Percentiles rank a stretch among this genome's conserved stretches.
phyloP scores from a whole-genome alignment of 371 early-diverging fungal species.

The Mortierella sp. region DNA sequence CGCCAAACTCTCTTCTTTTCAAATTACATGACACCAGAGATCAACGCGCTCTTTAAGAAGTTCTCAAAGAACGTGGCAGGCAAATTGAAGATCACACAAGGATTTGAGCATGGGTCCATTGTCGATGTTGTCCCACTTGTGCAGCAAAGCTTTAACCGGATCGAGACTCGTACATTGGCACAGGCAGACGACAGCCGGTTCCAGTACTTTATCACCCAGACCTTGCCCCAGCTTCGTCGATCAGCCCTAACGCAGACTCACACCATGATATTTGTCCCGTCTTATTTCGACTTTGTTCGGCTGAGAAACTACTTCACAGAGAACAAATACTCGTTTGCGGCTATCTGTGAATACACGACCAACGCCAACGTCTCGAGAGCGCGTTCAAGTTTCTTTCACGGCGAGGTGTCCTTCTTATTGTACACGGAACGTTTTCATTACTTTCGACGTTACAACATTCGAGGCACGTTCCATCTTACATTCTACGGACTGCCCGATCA shows the following conservation, averaged over 20 bases:
- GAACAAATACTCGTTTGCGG: slow-evolving; percentile 76
- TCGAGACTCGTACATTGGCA: slow-evolving; percentile 66
- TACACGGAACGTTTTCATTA: slow-evolving; percentile 96
- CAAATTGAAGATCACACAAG: slow-evolving; percentile 74
- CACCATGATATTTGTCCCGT: slow-evolving; percentile 91
- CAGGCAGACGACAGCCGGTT: slow-evolving; percentile 86
- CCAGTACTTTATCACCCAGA: slow-evolving; percentile 77
- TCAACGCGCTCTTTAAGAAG: slow-evolving; percentile 85
- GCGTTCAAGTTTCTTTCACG: slow-evolving; percentile 83
- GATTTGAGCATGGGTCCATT: slow-evolving; percentile 73
- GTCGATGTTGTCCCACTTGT: slow-evolving; percentile 81
- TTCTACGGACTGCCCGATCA: slow-evolving; percentile 93
- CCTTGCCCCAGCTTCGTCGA: slow-evolving; percentile 67
- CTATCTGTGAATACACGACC: slow-evolving; percentile 83
- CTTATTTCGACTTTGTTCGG: slow-evolving; percentile 96
- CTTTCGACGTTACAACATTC: slow-evolving; percentile 87
- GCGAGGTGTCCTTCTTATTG: slow-evolving; percentile 79
- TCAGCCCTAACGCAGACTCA: slow-evolving; percentile 72
- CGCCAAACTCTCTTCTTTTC: slow-evolving; percentile 90
- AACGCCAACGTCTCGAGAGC: slow-evolving; percentile 77
- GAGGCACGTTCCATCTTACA: slow-evolving; percentile 86
- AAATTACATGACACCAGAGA: slow-evolving; percentile 86
- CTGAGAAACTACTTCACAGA: slow-evolving; percentile 88
- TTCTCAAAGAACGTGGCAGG: slow-evolving; percentile 81
- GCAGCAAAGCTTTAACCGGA: slow-evolving; percentile 83